A percentile compares a stretch with the other conserved stretches of the same genome.
These are phyloP conservation scores for Ormosia semicastrata DNA, from an alignment of 306 rosid genomes.

Conservation along the genomic window DNA sequence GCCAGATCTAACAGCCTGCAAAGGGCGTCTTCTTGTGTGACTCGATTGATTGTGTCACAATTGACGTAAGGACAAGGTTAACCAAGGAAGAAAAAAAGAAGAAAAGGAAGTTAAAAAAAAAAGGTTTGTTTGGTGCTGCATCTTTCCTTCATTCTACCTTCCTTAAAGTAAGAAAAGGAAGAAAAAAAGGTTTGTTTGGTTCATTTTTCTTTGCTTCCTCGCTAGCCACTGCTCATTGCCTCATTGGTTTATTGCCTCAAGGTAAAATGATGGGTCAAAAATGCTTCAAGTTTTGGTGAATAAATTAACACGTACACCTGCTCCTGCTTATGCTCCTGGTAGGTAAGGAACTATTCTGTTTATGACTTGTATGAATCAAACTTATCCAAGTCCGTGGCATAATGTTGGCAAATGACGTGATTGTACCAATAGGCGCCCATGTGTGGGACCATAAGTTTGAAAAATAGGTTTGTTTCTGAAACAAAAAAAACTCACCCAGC, in stretches of 20 bases:
- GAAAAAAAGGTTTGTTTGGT: background rate
- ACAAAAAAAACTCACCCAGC: slow-evolving; percentile 24
- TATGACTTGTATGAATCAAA: background rate
- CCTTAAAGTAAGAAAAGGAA: background rate
- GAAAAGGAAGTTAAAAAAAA: too few species aligned
- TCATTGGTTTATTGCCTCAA: background rate
- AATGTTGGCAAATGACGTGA: slow-evolving; percentile 6
- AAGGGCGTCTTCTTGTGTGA: too few species aligned
- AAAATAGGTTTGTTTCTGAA: slow-evolving; percentile 16
- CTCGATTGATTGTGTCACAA: too few species aligned
- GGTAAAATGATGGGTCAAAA: slow-evolving; percentile 1
- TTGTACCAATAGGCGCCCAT: slow-evolving; percentile 33
- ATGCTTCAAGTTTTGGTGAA: background rate
- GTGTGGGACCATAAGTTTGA: slow-evolving; percentile 22
- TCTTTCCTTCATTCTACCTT: background rate
- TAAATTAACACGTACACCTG: too few species aligned
- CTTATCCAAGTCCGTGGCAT: background rate
- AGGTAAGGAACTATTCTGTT: background rate
- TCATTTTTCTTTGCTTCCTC: background rate
- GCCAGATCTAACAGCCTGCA: too few species aligned
- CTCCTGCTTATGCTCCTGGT: background rate
- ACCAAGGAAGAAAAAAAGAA: too few species aligned
- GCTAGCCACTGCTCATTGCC: background rate
- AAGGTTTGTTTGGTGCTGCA: background rate
- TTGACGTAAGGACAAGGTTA: too few species aligned